Base-by-base conservation (phyloP, 2,329 filamentous ascomycete genomes). In the Neurospora crassa region DNA sequence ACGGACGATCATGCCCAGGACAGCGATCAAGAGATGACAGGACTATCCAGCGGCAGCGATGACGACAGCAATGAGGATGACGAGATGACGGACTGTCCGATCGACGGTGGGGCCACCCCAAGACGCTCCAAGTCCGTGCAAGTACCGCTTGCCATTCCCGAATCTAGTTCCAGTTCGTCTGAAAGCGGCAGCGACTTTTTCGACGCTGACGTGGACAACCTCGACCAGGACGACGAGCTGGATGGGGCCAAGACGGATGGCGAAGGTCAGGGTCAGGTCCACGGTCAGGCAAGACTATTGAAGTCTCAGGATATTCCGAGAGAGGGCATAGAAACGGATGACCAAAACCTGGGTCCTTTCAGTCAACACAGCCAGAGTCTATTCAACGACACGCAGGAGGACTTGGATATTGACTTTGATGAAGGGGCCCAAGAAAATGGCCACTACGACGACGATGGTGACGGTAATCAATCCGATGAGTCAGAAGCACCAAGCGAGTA, bases 401-500 rank as follows among this genome's bases (percentile, higher is more conserved):
- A 72, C 40, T 71, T 75, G 40, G 69, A 43, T 41, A 75, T 75
- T 4, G 24, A 53, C 47, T 24, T 53, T 29, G 20, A 53, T 8
- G 47, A 29, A 16, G 20, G 12, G 16, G 24, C 11, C 12, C 12
- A 53, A 53, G 47, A 53, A 16, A 53, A 8, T 16, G 47, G 1
- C 20, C 72, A 74, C 47, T 69, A 74, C 34, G 73, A 75, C n/a
- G 72, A 71, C 12, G 53, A 37, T 63, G 69, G 16, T 72, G 53
- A 29, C 42, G 69, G 16, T 71, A 63, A 74, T 40, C 74, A 74
- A 59, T 82, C 80, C 70, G 79, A 82, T 53, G 75, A 67, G 14
- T 88, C 86, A 75, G 86, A 85, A 77, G 82, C 83, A 74, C 87
- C 87, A 1, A 86, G 84, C 20, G 87, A 88, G 75, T 89, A 88